phyloP scores from a whole-genome alignment of 2,329 filamentous ascomycete genomes.

The Ophiocordyceps polyrhachis-furcata region DNA sequence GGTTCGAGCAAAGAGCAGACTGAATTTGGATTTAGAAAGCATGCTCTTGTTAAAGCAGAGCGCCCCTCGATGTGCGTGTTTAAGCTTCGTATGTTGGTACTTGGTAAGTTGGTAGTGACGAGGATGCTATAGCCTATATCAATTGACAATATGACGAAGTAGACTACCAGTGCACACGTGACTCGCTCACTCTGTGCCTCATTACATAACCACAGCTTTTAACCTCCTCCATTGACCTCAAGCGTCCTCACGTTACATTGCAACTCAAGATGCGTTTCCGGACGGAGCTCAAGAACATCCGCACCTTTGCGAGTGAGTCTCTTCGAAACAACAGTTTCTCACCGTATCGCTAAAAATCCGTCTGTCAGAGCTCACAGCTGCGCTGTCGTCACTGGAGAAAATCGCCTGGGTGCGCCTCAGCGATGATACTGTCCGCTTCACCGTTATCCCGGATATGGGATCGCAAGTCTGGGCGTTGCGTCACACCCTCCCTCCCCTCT shows the following conservation, averaged over 20 bases:
- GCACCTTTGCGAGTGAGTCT: slow-evolving; percentile 18
- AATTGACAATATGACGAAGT: too few species aligned
- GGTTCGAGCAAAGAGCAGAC: too few species aligned
- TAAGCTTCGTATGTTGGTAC: too few species aligned
- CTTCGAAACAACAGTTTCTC: neutral
- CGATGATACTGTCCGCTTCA: slow-evolving; percentile 77
- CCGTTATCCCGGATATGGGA: slow-evolving; percentile 83
- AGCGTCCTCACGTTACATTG: neutral
- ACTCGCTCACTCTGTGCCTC: too few species aligned
- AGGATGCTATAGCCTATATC: too few species aligned
- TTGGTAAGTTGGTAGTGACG: too few species aligned
- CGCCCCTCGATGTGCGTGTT: too few species aligned
- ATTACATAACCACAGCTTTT: too few species aligned
- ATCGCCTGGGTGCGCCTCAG: slow-evolving; percentile 83
- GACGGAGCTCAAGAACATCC: slow-evolving; percentile 46
- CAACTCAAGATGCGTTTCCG: slow-evolving; percentile 40
- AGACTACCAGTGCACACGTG: too few species aligned
- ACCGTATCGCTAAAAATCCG: neutral
- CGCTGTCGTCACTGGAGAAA: slow-evolving; percentile 52
- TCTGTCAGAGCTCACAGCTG: slow-evolving; percentile 38
- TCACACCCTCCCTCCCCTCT: slow-evolving; percentile 3
- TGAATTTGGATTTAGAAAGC: too few species aligned
- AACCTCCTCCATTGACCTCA: neutral
- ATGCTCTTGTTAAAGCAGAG: too few species aligned
- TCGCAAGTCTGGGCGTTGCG: slow-evolving; percentile 89